Evolutionary conservation across 495 filamentous ascomycete genomes (phyloP).

Genomic region (Daldinia loculata): DNA sequence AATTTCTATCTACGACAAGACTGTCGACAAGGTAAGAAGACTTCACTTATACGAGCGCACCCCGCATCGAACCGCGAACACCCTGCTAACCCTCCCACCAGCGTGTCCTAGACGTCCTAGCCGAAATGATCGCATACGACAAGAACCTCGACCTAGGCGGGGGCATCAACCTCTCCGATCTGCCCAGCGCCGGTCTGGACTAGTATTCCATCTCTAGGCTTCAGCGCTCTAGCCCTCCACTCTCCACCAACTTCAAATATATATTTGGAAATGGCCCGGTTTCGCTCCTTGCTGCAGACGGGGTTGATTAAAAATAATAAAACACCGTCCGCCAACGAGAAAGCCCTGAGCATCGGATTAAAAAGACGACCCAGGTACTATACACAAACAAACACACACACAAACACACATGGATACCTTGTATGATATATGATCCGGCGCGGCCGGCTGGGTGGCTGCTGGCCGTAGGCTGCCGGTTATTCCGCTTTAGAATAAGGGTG

Average conservation of each 20-base stretch:
- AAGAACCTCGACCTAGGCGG: slow-evolving; percentile 66
- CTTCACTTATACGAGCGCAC: neutral
- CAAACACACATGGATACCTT: slow-evolving; percentile 22
- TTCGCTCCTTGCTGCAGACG: neutral
- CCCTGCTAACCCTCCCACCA: slow-evolving; percentile 47
- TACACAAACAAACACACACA: neutral
- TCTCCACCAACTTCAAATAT: neutral
- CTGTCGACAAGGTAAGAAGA: slow-evolving; percentile 78
- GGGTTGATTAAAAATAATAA: neutral
- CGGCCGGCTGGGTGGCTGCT: slow-evolving; percentile 10
- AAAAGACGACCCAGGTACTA: neutral
- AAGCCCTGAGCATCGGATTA: slow-evolving; percentile 1
- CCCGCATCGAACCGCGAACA: neutral
- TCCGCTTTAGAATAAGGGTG: slow-evolving; percentile 27
- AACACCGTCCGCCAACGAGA: neutral
- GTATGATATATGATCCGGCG: slow-evolving; percentile 29
- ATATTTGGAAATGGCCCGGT: too few species aligned
- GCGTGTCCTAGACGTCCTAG: slow-evolving; percentile 92
- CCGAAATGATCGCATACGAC: slow-evolving; percentile 97
- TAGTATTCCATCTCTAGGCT: slow-evolving; percentile 35
- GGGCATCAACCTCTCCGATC: slow-evolving; percentile 49
- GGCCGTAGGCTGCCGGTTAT: slow-evolving; percentile 22
- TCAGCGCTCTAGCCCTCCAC: too few species aligned
- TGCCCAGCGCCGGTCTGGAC: slow-evolving; percentile 57
- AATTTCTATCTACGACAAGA: slow-evolving; percentile 97